A percentile compares a stretch with the other conserved stretches of the same genome.
These are phyloP conservation scores for Aspergillus sp. DNA, from an alignment of 2,329 filamentous ascomycete genomes.

Conservation along the genomic window DNA sequence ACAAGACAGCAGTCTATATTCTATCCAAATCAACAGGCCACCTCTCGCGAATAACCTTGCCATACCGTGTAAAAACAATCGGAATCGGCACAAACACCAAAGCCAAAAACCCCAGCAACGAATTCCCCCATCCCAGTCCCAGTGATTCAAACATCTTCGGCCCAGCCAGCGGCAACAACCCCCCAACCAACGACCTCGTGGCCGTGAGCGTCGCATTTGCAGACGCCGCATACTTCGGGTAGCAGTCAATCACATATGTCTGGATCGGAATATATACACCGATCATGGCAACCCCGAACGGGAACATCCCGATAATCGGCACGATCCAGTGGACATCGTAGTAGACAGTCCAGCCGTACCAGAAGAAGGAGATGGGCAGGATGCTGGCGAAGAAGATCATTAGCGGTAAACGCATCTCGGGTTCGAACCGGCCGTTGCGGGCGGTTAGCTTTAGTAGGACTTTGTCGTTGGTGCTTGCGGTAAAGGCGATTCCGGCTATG, in stretches of 20 bases:
- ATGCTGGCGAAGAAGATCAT: constrained; percentile 57
- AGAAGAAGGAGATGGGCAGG: constrained; percentile 57
- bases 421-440: constrained; percentile 40
- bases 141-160: constrained; percentile 47
- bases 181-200: constrained; percentile 55
- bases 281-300: constrained; percentile 58
- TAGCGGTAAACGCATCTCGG: constrained; percentile 53
- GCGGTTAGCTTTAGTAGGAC: constrained; percentile 30
- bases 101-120: constrained; percentile 56
- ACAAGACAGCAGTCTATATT: no score
- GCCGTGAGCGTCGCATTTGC: constrained; percentile 56
- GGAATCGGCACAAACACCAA: constrained; percentile 47
- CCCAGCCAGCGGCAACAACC: constrained; percentile 62
- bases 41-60: constrained; percentile 8
- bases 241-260: constrained; percentile 62
- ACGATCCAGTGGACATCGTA: constrained; percentile 57
- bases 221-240: constrained; percentile 46
- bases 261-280: constrained; percentile 57
- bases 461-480: constrained; percentile 36
- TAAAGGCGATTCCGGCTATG: constrained; percentile 34
- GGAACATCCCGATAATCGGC: constrained; percentile 58
- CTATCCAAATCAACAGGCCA: background rate
- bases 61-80: constrained; percentile 6
- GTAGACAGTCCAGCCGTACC: constrained; percentile 61
- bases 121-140: constrained; percentile 51